These are phyloP conservation scores for Kodamaea fungicola DNA, from an alignment of 1,139 yeast genomes.

Conservation along the genomic window DNA sequence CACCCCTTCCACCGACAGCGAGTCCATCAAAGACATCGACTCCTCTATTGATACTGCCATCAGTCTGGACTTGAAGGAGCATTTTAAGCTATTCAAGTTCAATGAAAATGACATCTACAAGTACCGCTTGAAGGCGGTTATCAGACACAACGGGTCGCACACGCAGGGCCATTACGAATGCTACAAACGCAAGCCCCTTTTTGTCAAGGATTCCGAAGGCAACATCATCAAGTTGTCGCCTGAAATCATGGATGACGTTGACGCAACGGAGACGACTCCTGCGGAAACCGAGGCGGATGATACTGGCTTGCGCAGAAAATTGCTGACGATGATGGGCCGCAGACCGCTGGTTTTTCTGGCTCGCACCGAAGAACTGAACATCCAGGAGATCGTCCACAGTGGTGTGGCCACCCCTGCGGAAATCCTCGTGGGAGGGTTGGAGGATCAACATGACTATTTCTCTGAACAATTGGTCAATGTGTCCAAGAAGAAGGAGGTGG, in stretches of 20 bases:
- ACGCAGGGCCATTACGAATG: slow-evolving; percentile 88
- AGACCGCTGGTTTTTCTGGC: slow-evolving; percentile 44
- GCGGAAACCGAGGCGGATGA: not conserved
- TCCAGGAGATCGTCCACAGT: slow-evolving; percentile 40
- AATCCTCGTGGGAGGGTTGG: slow-evolving; percentile 33
- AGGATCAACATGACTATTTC: slow-evolving; percentile 14
- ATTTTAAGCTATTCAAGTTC: slow-evolving; percentile 40
- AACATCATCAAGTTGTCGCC: slow-evolving; percentile 48
- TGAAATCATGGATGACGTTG: slow-evolving; percentile 32
- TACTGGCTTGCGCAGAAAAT: slow-evolving; percentile 27
- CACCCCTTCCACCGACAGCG: slow-evolving; percentile 13
- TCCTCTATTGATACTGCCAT: slow-evolving; percentile 3
- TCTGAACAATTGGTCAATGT: slow-evolving; percentile 11
- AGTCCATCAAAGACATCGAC: slow-evolving; percentile 13
- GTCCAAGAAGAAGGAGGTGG: slow-evolving; percentile 5
- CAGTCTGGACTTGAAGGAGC: slow-evolving; percentile 34
- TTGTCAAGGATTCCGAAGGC: slow-evolving; percentile 49
- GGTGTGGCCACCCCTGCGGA: slow-evolving; percentile 46
- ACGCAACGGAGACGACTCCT: not conserved
- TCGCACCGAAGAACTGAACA: slow-evolving; percentile 31
- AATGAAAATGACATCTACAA: slow-evolving; percentile 44
- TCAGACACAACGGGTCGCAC: slow-evolving; percentile 87
- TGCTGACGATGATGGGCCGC: slow-evolving; percentile 43
- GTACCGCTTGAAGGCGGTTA: slow-evolving; percentile 66
- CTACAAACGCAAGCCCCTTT: slow-evolving; percentile 65